Conservation (phyloP, 371 early-diverging fungal genomes). For the Gilbertella persicaria region DNA sequence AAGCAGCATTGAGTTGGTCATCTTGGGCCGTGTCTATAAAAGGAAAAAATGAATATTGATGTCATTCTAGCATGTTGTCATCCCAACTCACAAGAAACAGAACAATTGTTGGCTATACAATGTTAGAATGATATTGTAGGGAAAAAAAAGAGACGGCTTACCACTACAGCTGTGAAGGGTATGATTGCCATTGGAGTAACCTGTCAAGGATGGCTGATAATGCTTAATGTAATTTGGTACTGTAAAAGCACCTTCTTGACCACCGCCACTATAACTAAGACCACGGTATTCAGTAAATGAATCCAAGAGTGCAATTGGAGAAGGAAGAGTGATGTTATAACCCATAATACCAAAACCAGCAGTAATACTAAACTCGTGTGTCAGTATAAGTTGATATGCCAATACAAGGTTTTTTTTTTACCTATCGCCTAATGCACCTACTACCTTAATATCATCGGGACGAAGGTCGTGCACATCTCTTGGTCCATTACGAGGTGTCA, state of each 20-base stretch:
- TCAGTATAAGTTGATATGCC: too few relatives aligned
- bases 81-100: too few relatives aligned
- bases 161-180: constrained; percentile 29
- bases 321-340: constrained; percentile 3
- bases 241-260: constrained; percentile 40
- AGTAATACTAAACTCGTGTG: too few relatives aligned
- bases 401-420: background rate
- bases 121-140: too few relatives aligned
- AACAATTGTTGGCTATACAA: too few relatives aligned
- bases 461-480: constrained; percentile 25
- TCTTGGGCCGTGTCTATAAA: constrained; percentile 23
- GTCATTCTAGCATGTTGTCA: background rate
- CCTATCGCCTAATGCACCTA: constrained; percentile 35
- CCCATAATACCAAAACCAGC: constrained; percentile 40
- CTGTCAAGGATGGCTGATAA: constrained; percentile 34
- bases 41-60: background rate
- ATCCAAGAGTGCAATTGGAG: background rate
- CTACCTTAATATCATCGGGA: constrained; percentile 30
- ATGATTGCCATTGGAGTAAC: constrained; percentile 41
- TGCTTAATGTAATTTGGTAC: constrained; percentile 43
- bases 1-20: constrained; percentile 45
- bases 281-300: constrained; percentile 42
- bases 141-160: constrained; percentile 1
- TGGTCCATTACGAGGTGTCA: constrained; percentile 17
- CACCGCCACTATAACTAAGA: constrained; percentile 47